These are phyloP conservation scores for Diplodia sapinea DNA, from an alignment of 2,329 filamentous ascomycete species.

Conservation along the genomic window DNA sequence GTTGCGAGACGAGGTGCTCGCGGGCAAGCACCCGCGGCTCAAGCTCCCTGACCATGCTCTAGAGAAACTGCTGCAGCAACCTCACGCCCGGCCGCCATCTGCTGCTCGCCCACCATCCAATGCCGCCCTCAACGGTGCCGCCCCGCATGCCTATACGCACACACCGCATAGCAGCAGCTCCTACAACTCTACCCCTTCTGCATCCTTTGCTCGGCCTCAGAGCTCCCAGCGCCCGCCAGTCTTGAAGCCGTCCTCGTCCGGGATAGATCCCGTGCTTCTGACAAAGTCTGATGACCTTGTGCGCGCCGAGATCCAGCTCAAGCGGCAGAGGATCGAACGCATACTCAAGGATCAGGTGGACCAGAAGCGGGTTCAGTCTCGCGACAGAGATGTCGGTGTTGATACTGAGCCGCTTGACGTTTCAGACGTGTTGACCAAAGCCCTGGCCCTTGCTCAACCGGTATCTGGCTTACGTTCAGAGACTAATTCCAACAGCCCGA, in stretches of 20 bases:
- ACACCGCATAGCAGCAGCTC: conserved; percentile 20
- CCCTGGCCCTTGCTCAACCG: conserved; percentile 75
- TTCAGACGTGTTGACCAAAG: conserved; percentile 56
- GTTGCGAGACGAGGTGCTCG: conserved; percentile 80
- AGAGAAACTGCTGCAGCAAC: conserved; percentile 47
- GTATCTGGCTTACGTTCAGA: conserved; percentile 62
- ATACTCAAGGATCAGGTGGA: conserved; percentile 78
- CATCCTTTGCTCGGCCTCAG: conserved; percentile 27
- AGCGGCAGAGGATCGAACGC: conserved; percentile 81
- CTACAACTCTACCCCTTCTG: conserved; percentile 36
- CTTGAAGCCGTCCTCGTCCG: conserved; percentile 60
- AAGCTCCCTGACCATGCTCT: conserved; percentile 62
- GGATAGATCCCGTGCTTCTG: conserved; percentile 81
- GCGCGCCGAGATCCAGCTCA: conserved; percentile 78
- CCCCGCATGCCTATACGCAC: conserved; percentile 17
- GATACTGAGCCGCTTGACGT: conserved; percentile 55
- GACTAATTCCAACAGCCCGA: conserved; percentile 66
- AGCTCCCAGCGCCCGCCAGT: conserved; percentile 17
- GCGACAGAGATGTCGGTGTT: conserved; percentile 56
- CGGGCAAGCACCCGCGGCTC: conserved; percentile 72
- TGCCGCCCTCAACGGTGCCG: conserved; percentile 21
- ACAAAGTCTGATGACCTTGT: conserved; percentile 86
- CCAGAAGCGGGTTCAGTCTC: conserved; percentile 58
- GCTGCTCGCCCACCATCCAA: conserved; percentile 34
- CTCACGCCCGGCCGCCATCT: conserved; percentile 33